Evolutionary conservation across 345 rosid species (phyloP), one percentile per base, ranked within the genome.

Genomic region (Microcos paniculata): DNA sequence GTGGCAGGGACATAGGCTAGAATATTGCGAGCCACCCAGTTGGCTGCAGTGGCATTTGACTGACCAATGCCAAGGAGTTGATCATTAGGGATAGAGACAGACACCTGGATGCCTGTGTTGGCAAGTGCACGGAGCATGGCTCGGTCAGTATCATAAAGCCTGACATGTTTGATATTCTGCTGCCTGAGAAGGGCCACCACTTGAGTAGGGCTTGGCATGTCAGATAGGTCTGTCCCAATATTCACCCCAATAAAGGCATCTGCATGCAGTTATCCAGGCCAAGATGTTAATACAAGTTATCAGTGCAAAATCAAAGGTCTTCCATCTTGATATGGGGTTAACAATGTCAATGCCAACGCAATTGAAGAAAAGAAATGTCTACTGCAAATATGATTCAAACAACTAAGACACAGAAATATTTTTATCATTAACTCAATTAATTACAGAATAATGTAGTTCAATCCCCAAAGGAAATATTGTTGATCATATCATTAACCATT

Each of bases 61-160:
- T 92, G 97, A 80, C 99, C 98, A 51, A 96, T 92, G 56, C 97
- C 99, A 35, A 96, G 97, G 70, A 96, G 88, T 80, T 92, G 93
- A 11, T 96, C 97, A 74, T 94, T 96, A n/a, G 99, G 97, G 57
- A 96, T 90, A 48, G 98, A 91, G 81, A 96, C 89, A 1, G 89
- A 88, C 24, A 96, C 97, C n/a, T 81, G 86, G 68, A 96, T 80
- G 77, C 97, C 96, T 4, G 99, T 86, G 75, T 94, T 90, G 76
- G 98, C 97, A 62, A 96, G 90, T 16, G 98, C 97, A 4, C 83
- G 80, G 33, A 96, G 97, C 94, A 96, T 86, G 23, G 90, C 88
- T 16, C 81, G 88, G 77, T 96, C 98, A 26, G 97, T 90, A 84
- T 96, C 94, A 46, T 84, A 96, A 35, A 96, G 93, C 71, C 97